Evolutionary conservation across 495 filamentous ascomycete species (phyloP).

Genomic region (Penicillium desertorum): DNA sequence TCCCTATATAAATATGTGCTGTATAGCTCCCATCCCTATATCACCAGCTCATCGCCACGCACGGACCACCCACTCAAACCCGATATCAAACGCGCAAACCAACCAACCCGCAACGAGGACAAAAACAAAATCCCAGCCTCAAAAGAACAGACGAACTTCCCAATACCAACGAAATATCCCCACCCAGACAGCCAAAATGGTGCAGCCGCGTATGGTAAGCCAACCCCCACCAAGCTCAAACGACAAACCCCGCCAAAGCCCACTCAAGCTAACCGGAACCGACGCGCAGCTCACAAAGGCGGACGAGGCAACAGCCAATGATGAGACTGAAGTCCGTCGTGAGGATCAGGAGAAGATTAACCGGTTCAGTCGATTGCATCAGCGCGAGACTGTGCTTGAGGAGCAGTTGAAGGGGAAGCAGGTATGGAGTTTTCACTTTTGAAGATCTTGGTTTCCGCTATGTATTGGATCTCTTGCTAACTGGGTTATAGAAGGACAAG

Average conservation of each 20-base stretch:
- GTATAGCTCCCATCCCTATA: neutral
- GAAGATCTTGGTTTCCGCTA: neutral
- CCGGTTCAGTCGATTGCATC: conserved; percentile 91
- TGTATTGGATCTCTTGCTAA: conserved; percentile 4
- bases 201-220: conserved; percentile 46
- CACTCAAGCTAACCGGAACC: conserved; percentile 3
- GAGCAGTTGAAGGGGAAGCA: conserved; percentile 80
- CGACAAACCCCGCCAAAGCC: conserved; percentile 11
- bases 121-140: neutral
- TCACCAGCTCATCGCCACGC: conserved; percentile 16
- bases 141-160: neutral
- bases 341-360: conserved; percentile 99
- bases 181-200: conserved; percentile 33
- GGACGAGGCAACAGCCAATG: conserved; percentile 68
- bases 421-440: conserved; percentile 49
- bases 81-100: conserved; percentile 12
- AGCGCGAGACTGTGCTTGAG: conserved; percentile 73
- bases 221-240: neutral
- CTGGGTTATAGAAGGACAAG: conserved; percentile 79
- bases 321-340: conserved; percentile 87
- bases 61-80: conserved; percentile 26
- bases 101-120: conserved; percentile 11
- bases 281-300: conserved; percentile 78
- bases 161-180: conserved; percentile 4
- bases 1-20: neutral